Evolutionary conservation across 2,329 filamentous ascomycete species (phyloP), one percentile per base, ranked within the genome.

Genomic region (Trichoderma breve): DNA sequence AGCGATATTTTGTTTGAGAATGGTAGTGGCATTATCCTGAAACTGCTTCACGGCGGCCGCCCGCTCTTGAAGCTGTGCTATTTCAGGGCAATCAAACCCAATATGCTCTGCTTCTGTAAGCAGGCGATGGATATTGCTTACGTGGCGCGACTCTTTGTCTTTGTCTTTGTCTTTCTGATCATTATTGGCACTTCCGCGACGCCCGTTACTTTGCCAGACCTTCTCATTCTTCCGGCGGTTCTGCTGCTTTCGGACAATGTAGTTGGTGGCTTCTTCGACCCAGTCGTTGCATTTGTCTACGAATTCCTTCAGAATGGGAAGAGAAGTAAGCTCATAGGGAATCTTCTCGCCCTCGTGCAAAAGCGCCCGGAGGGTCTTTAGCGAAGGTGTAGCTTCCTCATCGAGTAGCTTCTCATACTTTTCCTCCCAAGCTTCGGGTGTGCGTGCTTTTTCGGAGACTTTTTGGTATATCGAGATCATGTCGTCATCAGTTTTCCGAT

Each of bases 261-360:
- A 99, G 79, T 93, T 95, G 78, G 93, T 96, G 75, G 96, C 96
- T 83, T 98, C 95, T 78, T 98, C 96, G 74, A 98, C 94, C 93
- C 97, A 98, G 80, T 97, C 94, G 81, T 97, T 97, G 85, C 96
- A 98, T 78, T 93, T 92, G 77, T 97, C 94, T 80, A 99, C 96
- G 83, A 97, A 99, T 75, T 91, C 89, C 82, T 91, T 92, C 76
- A 99, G 87, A 76, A 93, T 89, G 77, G 92, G 88, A 74, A 99
- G 87, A 74, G 94, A 95, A 75, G 91, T 90, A 74, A 99, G 88
- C 72, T 94, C 92, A 85, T 93, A 97, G 72, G 95, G 94, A 78
- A 99, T 98, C 82, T 94, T 95, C 84, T 99, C 96, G 81, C 96
- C 96, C 86, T 99, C 96, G 79, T 92, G 91, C 72, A 98, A 86